A percentile compares a stretch with the other conserved stretches of the same genome.
Conservation (phyloP, 139 green algal species). For the Chlorella sp. region DNA sequence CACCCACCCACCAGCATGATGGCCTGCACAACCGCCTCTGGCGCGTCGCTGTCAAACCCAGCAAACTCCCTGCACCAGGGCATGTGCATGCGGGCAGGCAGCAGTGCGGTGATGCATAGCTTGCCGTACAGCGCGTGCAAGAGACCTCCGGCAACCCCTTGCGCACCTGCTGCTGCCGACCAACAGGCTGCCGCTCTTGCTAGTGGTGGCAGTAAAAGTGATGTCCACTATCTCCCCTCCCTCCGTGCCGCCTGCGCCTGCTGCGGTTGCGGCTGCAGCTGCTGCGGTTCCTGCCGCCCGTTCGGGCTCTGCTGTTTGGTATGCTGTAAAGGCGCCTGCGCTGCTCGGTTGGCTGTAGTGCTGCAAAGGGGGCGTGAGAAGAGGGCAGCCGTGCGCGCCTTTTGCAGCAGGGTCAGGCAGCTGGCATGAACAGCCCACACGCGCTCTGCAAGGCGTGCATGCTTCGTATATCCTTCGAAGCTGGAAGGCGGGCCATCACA, state of each 20-base stretch:
- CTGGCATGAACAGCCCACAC: too few relatives aligned
- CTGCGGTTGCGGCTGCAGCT: background rate
- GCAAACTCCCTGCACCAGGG: constrained; percentile 73
- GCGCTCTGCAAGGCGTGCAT: too few relatives aligned
- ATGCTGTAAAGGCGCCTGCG: background rate
- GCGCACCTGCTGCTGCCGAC: constrained; percentile 13
- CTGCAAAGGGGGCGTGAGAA: too few relatives aligned
- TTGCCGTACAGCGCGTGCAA: too few relatives aligned
- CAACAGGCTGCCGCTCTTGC: constrained; percentile 65
- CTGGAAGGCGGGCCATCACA: too few relatives aligned
- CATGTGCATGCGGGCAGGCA: background rate
- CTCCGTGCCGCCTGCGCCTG: background rate
- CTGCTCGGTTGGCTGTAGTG: background rate
- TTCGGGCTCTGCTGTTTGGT: background rate
- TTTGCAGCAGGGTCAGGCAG: too few relatives aligned
- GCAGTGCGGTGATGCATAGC: too few relatives aligned
- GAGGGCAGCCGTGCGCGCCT: too few relatives aligned
- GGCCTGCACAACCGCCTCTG: constrained; percentile 49
- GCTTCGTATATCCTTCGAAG: too few relatives aligned
- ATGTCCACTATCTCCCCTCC: constrained; percentile 52
- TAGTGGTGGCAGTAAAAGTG: constrained; percentile 84
- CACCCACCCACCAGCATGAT: constrained; percentile 17
- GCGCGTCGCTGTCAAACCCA: constrained; percentile 47
- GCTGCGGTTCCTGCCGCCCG: background rate
- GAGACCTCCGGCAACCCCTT: too few relatives aligned